phyloP scores from a whole-genome alignment of 352 stramenopile genomes.

The Phytopythium oedochilum region DNA sequence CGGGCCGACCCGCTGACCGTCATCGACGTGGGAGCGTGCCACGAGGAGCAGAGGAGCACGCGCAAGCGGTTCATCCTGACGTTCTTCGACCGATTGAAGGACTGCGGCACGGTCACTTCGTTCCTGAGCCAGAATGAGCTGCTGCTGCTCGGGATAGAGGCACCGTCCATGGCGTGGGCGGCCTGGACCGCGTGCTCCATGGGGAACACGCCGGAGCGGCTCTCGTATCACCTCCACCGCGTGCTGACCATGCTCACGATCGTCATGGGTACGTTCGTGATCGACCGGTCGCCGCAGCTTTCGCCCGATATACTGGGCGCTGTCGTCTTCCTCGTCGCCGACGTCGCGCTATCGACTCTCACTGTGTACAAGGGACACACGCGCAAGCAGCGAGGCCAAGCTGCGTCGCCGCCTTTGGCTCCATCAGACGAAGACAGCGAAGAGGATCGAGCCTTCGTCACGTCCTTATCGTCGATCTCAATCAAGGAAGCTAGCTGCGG shows the following conservation, averaged over 20 bases:
- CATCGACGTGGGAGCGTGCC: constrained; percentile 11
- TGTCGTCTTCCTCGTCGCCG: constrained; percentile 21
- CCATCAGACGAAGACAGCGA: not conserved
- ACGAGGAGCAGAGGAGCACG: constrained; percentile 9
- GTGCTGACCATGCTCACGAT: constrained; percentile 25
- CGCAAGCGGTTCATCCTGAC: constrained; percentile 19
- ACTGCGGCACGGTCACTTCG: constrained; percentile 25
- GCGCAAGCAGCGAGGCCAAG: not conserved
- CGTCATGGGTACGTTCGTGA: constrained; percentile 23
- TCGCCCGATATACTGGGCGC: constrained; percentile 21
- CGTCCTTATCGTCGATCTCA: not conserved
- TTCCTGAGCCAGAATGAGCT: constrained; percentile 27
- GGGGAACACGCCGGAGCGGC: constrained; percentile 14
- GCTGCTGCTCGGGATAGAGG: constrained; percentile 13
- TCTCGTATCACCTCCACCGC: constrained; percentile 27
- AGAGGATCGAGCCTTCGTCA: not conserved
- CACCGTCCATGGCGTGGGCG: constrained; percentile 23
- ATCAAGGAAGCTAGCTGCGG: not conserved
- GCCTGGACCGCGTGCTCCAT: constrained; percentile 20
- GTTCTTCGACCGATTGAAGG: constrained; percentile 31
- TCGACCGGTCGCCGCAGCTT: constrained; percentile 13
- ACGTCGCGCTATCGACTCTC: constrained; percentile 18
- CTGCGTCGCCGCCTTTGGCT: not conserved
- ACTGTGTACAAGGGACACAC: constrained; percentile 13
- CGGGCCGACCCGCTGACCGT: constrained; percentile 7